Percentiles rank a stretch among this genome's conserved stretches.
Conservation (phyloP, 2,329 filamentous ascomycete species). For the Lachnellula cervina region DNA sequence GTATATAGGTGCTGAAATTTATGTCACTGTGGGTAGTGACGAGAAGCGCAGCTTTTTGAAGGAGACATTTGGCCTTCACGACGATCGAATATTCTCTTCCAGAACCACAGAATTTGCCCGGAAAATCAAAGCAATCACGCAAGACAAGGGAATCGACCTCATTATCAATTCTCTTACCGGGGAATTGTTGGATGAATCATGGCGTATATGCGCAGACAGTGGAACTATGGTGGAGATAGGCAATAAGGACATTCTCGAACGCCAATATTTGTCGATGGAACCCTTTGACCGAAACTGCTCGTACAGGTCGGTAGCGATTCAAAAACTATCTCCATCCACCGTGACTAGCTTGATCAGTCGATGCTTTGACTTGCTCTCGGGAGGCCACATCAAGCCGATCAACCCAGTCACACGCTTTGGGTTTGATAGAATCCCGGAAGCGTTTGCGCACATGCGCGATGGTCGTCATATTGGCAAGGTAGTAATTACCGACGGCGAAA, state of each 20-base stretch:
- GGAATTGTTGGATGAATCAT: conserved; percentile 26
- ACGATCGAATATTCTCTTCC: conserved; percentile 35
- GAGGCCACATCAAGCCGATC: conserved; percentile 16
- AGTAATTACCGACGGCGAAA: conserved; percentile 20
- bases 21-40: conserved; percentile 31
- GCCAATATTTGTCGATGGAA: conserved; percentile 10
- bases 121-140: conserved; percentile 15
- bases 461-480: conserved; percentile 41
- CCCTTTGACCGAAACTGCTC: conserved; percentile 11
- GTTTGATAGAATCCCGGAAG: conserved; percentile 26
- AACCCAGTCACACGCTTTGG: conserved; percentile 9
- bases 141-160: conserved; percentile 22
- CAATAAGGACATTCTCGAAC: conserved; percentile 14
- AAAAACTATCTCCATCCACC: conserved; percentile 1
- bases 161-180: conserved; percentile 26
- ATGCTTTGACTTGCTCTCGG: conserved; percentile 3
- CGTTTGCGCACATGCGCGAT: conserved; percentile 32
- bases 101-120: conserved; percentile 22
- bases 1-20: conserved; percentile 33
- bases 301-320: conserved; percentile 15
- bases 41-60: conserved; percentile 20
- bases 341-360: too few species aligned
- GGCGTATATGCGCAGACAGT: conserved; percentile 31
- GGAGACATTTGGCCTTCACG: conserved; percentile 29
- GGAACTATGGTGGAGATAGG: conserved; percentile 26